Conservation (phyloP, 2,329 filamentous ascomycete species). For the Hirsutella minnesotensis region DNA sequence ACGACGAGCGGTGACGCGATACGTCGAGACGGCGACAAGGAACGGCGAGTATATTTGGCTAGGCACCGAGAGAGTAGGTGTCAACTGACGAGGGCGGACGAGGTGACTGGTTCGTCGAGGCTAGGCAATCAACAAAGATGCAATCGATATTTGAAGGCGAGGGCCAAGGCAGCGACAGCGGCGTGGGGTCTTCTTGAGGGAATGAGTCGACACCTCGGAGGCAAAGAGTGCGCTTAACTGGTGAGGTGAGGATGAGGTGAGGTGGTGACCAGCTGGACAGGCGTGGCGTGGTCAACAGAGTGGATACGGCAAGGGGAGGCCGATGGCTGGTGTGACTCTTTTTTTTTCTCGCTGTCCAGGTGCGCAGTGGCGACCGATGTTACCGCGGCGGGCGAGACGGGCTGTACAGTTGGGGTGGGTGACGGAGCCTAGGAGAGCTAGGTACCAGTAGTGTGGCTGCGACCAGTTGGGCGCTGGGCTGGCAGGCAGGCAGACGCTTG, state of each 20-base stretch:
- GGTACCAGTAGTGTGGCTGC: conserved; percentile 12
- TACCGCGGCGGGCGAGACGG: conserved; percentile 15
- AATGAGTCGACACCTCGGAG: background rate
- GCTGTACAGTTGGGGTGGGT: background rate
- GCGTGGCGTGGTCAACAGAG: conserved; percentile 12
- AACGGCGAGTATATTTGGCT: too few species aligned
- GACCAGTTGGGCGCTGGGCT: conserved; percentile 15
- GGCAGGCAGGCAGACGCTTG: too few species aligned
- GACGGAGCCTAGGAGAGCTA: too few species aligned
- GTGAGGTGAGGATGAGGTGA: background rate
- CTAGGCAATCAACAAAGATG: too few species aligned
- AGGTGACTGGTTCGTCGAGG: too few species aligned
- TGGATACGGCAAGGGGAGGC: conserved; percentile 13
- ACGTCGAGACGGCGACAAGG: background rate
- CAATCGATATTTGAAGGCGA: too few species aligned
- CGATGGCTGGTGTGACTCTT: conserved; percentile 23
- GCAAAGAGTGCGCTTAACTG: background rate
- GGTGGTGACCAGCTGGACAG: conserved; percentile 15
- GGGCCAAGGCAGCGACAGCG: background rate
- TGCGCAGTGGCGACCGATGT: conserved; percentile 20
- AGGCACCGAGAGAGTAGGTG: too few species aligned
- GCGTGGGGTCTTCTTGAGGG: background rate
- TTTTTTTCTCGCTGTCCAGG: background rate
- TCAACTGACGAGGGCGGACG: too few species aligned
- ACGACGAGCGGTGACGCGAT: background rate